Conservation (phyloP, 192 early-diverging fungal genomes). For the Diversispora eburnea region DNA sequence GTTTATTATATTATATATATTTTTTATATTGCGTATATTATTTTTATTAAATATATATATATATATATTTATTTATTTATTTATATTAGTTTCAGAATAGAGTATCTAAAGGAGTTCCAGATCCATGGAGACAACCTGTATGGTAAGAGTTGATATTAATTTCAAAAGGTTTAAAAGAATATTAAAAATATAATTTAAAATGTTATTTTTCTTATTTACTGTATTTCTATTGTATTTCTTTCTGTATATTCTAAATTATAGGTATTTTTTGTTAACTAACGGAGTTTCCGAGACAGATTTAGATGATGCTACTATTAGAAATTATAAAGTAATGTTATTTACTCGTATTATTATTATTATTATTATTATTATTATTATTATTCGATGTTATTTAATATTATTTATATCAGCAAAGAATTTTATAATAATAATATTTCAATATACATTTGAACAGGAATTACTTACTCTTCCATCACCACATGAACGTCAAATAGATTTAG, state of each 20-base stretch:
- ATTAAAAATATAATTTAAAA: background rate
- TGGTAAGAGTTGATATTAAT: constrained; percentile 38
- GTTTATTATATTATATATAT: background rate
- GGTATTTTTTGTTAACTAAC: constrained; percentile 38
- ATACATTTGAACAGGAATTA: constrained; percentile 18
- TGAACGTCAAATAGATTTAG: constrained; percentile 58
- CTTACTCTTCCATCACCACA: constrained; percentile 39
- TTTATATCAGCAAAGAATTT: background rate
- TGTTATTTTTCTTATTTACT: no score
- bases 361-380: background rate
- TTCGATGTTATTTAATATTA: background rate
- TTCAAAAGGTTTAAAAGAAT: background rate
- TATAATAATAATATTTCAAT: no score
- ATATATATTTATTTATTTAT: background rate
- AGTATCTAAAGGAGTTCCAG: constrained; percentile 58
- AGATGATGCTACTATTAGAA: constrained; percentile 26
- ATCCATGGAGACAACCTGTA: constrained; percentile 53
- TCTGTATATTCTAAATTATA: background rate
- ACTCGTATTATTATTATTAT: background rate
- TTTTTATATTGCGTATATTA: background rate
- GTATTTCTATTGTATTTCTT: background rate
- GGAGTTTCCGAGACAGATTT: constrained; percentile 12
- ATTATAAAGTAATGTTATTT: background rate
- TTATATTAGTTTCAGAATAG: constrained; percentile 42
- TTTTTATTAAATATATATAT: background rate